Conservation (phyloP, 768 basidiomycete genomes). For the Phanerochaete carnosa region DNA sequence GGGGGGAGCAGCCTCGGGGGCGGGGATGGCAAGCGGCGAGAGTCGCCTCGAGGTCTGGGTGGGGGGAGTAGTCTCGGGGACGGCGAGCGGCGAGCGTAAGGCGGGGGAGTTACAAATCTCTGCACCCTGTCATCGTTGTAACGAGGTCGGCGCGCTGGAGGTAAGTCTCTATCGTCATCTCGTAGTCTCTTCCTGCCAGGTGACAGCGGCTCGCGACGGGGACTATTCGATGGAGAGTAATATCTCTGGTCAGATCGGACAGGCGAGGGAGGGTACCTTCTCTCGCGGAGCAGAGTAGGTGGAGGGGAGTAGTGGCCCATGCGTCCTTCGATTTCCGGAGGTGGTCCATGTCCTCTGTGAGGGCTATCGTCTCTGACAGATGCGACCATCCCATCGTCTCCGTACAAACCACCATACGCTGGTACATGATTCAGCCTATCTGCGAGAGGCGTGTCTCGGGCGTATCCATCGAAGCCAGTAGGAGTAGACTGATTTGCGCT, state of each 20-base stretch:
- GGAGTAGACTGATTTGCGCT: not conserved
- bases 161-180: not conserved
- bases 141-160: not conserved
- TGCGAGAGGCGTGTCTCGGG: not conserved
- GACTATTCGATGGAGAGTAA: not conserved
- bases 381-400: not conserved
- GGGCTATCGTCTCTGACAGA: not conserved
- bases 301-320: not conserved
- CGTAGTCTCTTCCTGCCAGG: slow-evolving; percentile 3
- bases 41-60: not conserved
- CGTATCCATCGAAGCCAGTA: not conserved
- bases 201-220: not conserved
- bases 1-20: not conserved
- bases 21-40: not conserved
- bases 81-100: not conserved
- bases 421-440: not conserved
- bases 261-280: not conserved
- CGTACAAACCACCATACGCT: not conserved
- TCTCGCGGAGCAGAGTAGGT: not conserved
- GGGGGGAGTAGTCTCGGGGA: not conserved
- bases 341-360: not conserved
- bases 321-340: not conserved
- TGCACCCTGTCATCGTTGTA: not conserved
- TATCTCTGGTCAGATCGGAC: not conserved
- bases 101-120: not conserved